Conservation (phyloP, 345 rosid species). For the Boechera stricta region DNA sequence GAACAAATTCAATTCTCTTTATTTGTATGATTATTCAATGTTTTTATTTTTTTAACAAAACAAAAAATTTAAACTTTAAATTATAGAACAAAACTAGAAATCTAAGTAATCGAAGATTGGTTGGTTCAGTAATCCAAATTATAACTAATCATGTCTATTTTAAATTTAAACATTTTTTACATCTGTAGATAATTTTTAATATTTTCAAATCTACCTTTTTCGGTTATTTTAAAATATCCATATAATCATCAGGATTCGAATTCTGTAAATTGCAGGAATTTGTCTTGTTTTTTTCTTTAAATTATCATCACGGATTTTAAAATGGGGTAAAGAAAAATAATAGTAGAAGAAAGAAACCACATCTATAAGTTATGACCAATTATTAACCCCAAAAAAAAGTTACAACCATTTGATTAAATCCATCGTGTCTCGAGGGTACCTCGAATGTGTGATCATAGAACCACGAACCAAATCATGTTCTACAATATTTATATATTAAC, state of each 20-base stretch:
- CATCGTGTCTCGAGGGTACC: slow-evolving; percentile 40
- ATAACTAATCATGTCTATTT: neutral
- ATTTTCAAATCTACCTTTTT: neutral
- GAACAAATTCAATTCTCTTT: neutral
- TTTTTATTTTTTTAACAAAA: neutral
- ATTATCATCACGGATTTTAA: slow-evolving; percentile 6
- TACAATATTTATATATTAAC: slow-evolving; percentile 17
- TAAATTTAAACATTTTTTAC: too few relatives aligned
- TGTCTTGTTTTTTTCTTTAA: slow-evolving; percentile 22
- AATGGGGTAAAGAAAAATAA: neutral
- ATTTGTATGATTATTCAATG: neutral
- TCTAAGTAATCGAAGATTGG: neutral
- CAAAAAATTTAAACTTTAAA: neutral
- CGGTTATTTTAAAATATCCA: neutral
- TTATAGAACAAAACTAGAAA: neutral
- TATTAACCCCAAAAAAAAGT: slow-evolving; percentile 25
- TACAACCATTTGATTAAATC: slow-evolving; percentile 27
- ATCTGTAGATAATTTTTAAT: neutral
- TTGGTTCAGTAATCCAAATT: neutral
- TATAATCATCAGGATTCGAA: slow-evolving; percentile 29
- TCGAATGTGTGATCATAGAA: slow-evolving; percentile 46
- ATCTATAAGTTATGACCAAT: slow-evolving; percentile 36
- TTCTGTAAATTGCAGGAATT: slow-evolving; percentile 26
- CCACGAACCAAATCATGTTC: slow-evolving; percentile 50
- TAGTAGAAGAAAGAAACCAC: slow-evolving; percentile 29